Base-by-base conservation (phyloP, 1,284 basidiomycete species). In the Ustilago bromivora region DNA sequence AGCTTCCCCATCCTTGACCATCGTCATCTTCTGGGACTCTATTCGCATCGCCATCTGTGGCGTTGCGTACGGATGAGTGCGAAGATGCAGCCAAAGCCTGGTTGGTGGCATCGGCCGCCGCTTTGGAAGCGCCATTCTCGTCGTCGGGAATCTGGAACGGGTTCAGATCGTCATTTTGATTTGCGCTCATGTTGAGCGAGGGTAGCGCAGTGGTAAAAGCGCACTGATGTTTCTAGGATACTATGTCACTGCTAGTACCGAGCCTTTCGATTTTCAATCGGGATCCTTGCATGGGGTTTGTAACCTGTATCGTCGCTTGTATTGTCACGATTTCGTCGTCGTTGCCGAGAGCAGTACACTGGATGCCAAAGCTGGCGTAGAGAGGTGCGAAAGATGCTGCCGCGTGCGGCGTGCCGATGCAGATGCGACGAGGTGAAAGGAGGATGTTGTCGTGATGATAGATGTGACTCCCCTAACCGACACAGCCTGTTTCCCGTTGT, bases 111-210 rank as follows among this genome's bases (percentile, higher is more conserved):
- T 49, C 57, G 4, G 58, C 53, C 3, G 67, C 53, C 3, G 67
- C 8, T 19, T 66, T 70, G 51, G 54, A 59, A 12, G 57, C 40
- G 46, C 19, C 34, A 34, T 51, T 52, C 28, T 74, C 75, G 35
- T 77, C 75, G 10, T 77, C 75, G 2, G 75, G 71, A 3, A 78
- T 70, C 65, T 78, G 71, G n/a, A 78, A 78, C 4, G 76, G 76
- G 52, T 78, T 74, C 65, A 78, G 38, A 19, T 68, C 65, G 17
- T 74, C 67, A 10, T 62, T 54, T 9, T 64, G 52, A 31, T 47
- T 53, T 4, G 62, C 17, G 64, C 64, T 67, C 72, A 75, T 75
- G 23, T 41, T 71, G 63, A 56, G 55, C 43, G 15, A 38, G 8
- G 53, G 32, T 36, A 15, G 17, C 17, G 12, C 12, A 10, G 51